Base-by-base conservation (phyloP, 164 flowering plant species). In the Cinnamomum micranthum region DNA sequence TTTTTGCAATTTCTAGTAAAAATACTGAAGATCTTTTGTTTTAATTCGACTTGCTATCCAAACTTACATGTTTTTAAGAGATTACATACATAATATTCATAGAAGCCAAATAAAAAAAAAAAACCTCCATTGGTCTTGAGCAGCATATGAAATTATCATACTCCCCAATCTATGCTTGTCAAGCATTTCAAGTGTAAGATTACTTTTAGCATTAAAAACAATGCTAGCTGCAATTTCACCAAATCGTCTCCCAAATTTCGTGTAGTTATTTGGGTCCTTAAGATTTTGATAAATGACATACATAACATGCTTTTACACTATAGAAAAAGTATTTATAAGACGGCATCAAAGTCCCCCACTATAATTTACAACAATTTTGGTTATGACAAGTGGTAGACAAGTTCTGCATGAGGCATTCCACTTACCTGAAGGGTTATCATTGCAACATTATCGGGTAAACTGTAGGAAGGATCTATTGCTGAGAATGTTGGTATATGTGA, bases 401-500 rank as follows among this genome's bases (percentile, higher is more conserved):
- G 60, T 15, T 15, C n/a, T 15, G 19, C n/a, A 15, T 55, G 17
- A n/a, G 67, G 17, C 28, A 64, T 31, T 17, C 47, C 41, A 66
- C 59, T 63, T 77, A 90, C 98, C 94, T 94, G 91, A 35, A 92
- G 91, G 9, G 97, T 94, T 77, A 94, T 76, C 12, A 94, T 25
- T 69, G 97, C 97, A 81, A 87, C 77, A 75, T 92, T 94, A 70
- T 88, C 81, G 14, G 97, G 98, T 68, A 95, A 82, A 75, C 82
- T 81, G 79, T 92, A 95, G 64, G 94, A 88, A 27, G 89, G 73
- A 80, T 87, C 94, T 73, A 89, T 79, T 72, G 82, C 91, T 6
- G 97, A 87, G 81, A 90, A 90, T 13, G 86, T 85, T 13, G 89
- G 27, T 35, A 71, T 69, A 71, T 82, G 92, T 71, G 90, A 85